Evolutionary conservation across 2,329 filamentous ascomycete species (phyloP).

Genomic region (Clarireedia sp.): DNA sequence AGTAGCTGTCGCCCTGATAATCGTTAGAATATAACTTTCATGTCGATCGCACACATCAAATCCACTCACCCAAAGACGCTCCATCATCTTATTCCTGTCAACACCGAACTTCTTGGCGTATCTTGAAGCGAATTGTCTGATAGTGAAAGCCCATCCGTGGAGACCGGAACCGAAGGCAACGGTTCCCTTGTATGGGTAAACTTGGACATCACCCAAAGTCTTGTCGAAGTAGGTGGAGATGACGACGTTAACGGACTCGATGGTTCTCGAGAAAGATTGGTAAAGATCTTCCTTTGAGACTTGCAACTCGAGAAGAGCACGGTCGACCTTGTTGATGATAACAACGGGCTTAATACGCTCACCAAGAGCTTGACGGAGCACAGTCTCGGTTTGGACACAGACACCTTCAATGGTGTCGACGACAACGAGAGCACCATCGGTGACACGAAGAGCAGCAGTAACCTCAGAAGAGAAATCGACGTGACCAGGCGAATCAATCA

Average conservation of each 20-base stretch:
- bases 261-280: conserved; percentile 98
- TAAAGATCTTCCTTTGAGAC: conserved; percentile 98
- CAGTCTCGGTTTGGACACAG: conserved; percentile 99
- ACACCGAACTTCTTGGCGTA: conserved; percentile 99
- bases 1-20: conserved; percentile 83
- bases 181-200: conserved; percentile 96
- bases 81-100: conserved; percentile 99
- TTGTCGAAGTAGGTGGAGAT: conserved; percentile 99
- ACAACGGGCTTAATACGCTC: conserved; percentile 99
- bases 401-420: conserved; percentile 99
- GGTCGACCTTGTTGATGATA: conserved; percentile 99
- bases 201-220: conserved; percentile 92
- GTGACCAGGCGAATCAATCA: conserved; percentile 99
- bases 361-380: conserved; percentile 95
- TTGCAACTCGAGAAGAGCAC: conserved; percentile 97
- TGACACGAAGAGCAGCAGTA: conserved; percentile 98
- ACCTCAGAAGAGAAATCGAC: conserved; percentile 99
- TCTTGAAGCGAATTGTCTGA: conserved; percentile 90
- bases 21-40: conserved; percentile 19
- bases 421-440: conserved; percentile 98
- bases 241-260: conserved; percentile 99
- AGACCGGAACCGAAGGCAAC: conserved; percentile 99
- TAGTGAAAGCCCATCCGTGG: conserved; percentile 98
- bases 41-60: not conserved
- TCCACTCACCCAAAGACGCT: conserved; percentile 84